Evolutionary conservation across 2,329 filamentous ascomycete species (phyloP), one percentile per base, ranked within the genome.

Genomic region (Alternaria rosae): DNA sequence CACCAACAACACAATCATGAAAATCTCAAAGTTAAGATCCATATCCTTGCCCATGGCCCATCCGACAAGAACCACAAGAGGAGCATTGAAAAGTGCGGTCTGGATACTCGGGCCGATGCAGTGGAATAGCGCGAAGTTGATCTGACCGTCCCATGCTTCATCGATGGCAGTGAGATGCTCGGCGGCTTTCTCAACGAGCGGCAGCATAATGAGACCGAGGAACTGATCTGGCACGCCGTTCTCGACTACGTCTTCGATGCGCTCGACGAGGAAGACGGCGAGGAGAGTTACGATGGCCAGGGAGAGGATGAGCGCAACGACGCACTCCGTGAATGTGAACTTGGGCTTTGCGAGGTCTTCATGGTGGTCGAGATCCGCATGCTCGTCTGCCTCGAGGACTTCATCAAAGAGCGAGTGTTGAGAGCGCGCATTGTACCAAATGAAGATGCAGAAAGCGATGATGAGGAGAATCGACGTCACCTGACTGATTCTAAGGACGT

Each of bases 101-200:
- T 97, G 94, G 59, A 97, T 90, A 0, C 92, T 94, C 2, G 93
- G 90, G 23, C 92, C 93, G 25, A 97, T 88, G 64, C 94, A 92
- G 77, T 97, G 92, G 56, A 92, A 91, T 15, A 95, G 85, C 0
- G 92, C 92, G 76, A 94, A 90, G 80, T 95, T 94, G 17, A 94
- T 93, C 71, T 91, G 89, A 69, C 92, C 88, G 70, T 92, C 91
- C 86, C 89, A 94, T 12, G 92, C 92, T 82, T 96, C 92, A 70
- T 95, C 91, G 57, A 95, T 83, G 30, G 92, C 91, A 2, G 91
- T 94, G 54, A 96, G 81, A 78, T 96, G 92, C 79, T 96, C 92
- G 6, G 92, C 92, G 2, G 91, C 91, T 78, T 97, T 96, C 75
- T 96, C 93, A 6, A 95, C 92, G 0, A 96, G 83, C 6, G 92